Evolutionary conservation across 176 grass and related monocot species (phyloP), one percentile per base, ranked within the genome.

Genomic region (Lolium perenne): DNA sequence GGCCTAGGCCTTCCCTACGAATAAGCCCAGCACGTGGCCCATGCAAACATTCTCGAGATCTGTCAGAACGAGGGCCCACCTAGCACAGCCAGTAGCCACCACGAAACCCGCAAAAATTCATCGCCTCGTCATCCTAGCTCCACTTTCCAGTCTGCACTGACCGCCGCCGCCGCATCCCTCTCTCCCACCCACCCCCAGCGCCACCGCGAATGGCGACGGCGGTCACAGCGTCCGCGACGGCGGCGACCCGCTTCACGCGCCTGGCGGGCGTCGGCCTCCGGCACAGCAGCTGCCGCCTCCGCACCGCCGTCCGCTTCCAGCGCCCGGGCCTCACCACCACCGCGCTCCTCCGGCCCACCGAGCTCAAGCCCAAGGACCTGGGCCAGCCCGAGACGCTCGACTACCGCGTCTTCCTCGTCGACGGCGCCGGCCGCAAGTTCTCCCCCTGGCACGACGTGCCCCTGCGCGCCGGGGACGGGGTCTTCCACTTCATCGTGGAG

Each of bases 371-470:
- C 79, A 84, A 91, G 97, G 85, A 88, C 85, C 71, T 80, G 56
- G 97, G 97, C 16, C 79, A 85, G 77, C 90, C 90, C 9, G 92
- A 96, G 76, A 97, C 94, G 57, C 94, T 99, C 40, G 90, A 99
- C 84, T 94, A 99, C 90, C 91, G 94, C 88, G 92, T 97, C 18
- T 99, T 97, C 94, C 90, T 99, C 89, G 86, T 91, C 11, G 92
- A 99, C 67, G 68, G 88, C 54, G 70, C 21, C 3, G 94, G 80
- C 6, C 90, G 90, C 76, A 94, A 90, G 90, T 82, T 96, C 21
- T 99, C 97, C 50, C 97, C 97, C 22, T 96, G 97, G 97, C 97
- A 98, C 79, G 97, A 96, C 80, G 92, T 98, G 72, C 94, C 97
- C 35, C 88, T 98, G 88, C 90, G 88, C 66, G 83, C 93, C 5